These are phyloP conservation scores for Cyclostephanos invisitatus DNA, from an alignment of 108 stramenopile genomes.

Conservation along the genomic window DNA sequence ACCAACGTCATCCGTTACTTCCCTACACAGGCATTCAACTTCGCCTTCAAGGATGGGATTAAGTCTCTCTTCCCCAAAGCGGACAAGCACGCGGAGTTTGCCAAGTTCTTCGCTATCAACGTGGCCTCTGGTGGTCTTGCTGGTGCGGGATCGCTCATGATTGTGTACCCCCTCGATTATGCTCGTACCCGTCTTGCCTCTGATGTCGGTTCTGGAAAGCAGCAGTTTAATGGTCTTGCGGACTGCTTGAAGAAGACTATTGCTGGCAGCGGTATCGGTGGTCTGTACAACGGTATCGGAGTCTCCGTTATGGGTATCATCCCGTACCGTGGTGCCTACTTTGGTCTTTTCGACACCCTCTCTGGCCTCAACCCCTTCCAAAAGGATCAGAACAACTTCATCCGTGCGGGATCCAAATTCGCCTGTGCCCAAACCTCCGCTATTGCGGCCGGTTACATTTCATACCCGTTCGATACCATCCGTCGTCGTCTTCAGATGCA, in stretches of 20 bases:
- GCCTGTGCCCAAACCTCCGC: constrained; percentile 94
- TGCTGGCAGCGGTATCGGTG: constrained; percentile 79
- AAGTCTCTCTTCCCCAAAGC: constrained; percentile 97
- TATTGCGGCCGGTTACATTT: constrained; percentile 92
- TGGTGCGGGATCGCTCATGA: constrained; percentile 94
- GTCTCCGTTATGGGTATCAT: constrained; percentile 96
- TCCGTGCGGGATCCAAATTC: constrained; percentile 95
- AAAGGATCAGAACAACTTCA: constrained; percentile 80
- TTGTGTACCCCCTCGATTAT: constrained; percentile 99
- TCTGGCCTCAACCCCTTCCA: constrained; percentile 97
- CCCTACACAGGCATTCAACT: constrained; percentile 99
- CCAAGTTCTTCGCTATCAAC: constrained; percentile 96
- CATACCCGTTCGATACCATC: constrained; percentile 99
- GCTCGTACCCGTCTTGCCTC: constrained; percentile 99
- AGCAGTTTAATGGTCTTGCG: constrained; percentile 95
- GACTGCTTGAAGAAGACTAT: constrained; percentile 97
- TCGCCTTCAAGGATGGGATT: constrained; percentile 98
- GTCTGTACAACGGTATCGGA: constrained; percentile 98
- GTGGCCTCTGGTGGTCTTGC: constrained; percentile 97
- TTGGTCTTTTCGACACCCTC: constrained; percentile 98
- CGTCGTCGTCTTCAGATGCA: constrained; percentile 99
- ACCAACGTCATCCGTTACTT: constrained; percentile 99
- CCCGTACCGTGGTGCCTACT: constrained; percentile 98
- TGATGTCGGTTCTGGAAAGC: constrained; percentile 94
- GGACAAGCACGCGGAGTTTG: constrained; percentile 95